phyloP scores from a whole-genome alignment of 2,329 filamentous ascomycete genomes.

The Aspergillus sp. region DNA sequence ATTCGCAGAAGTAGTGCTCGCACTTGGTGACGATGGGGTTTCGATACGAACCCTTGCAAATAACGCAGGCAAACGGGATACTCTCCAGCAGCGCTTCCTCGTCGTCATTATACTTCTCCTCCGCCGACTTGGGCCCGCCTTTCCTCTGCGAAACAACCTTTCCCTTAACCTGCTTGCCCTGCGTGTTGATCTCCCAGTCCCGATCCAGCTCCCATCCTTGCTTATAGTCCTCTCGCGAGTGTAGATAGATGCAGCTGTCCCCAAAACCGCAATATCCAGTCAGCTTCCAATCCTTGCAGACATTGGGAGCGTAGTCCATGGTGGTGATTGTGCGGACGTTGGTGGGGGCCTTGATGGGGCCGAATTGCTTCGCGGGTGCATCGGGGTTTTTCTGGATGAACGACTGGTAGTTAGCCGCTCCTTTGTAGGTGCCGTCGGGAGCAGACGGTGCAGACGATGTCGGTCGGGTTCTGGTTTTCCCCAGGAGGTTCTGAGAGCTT shows the following conservation, averaged over 20 bases:
- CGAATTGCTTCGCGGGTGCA: constrained; percentile 59
- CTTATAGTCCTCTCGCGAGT: constrained; percentile 57
- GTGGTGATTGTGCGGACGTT: constrained; percentile 87
- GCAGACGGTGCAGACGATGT: constrained; percentile 8
- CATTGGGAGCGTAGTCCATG: constrained; percentile 83
- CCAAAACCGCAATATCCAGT: constrained; percentile 64
- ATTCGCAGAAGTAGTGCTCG: constrained; percentile 91
- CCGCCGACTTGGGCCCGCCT: constrained; percentile 37
- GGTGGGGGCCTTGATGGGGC: constrained; percentile 73
- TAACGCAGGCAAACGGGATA: constrained; percentile 83
- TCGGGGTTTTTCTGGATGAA: constrained; percentile 78
- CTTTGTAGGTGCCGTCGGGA: constrained; percentile 65
- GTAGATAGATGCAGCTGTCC: constrained; percentile 66
- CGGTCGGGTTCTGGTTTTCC: constrained; percentile 19
- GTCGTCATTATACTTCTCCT: constrained; percentile 44
- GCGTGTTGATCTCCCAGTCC: constrained; percentile 83
- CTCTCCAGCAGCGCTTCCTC: constrained; percentile 67
- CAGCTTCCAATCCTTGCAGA: constrained; percentile 90
- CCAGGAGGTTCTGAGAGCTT: constrained; percentile 39
- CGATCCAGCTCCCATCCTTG: constrained; percentile 91
- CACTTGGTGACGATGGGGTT: constrained; percentile 80
- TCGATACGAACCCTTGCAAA: constrained; percentile 71
- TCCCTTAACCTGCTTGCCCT: constrained; percentile 40
- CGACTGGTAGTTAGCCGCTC: constrained; percentile 59
- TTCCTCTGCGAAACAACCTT: constrained; percentile 40